A percentile compares a stretch with the other conserved stretches of the same genome.
These are phyloP conservation scores for Neurospora hispaniola DNA, from an alignment of 495 filamentous ascomycete species.

Conservation along the genomic window DNA sequence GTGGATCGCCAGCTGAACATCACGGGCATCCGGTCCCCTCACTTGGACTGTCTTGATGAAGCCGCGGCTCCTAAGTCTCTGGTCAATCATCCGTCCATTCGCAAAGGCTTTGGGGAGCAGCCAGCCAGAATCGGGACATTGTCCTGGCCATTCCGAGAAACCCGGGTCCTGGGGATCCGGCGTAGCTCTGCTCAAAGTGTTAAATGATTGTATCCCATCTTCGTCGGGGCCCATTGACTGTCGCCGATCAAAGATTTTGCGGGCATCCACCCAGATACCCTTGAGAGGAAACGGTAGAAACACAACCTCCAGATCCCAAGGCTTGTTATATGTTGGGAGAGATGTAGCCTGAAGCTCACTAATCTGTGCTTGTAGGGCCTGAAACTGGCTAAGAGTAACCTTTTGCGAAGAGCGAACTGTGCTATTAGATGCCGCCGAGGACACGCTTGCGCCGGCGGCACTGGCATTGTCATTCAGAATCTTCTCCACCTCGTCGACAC, in stretches of 20 bases:
- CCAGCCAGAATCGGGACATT: slow-evolving; percentile 38
- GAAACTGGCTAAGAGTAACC: slow-evolving; percentile 40
- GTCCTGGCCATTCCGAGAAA: slow-evolving; percentile 34
- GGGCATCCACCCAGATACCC: slow-evolving; percentile 47
- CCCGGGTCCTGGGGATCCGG: slow-evolving; percentile 32
- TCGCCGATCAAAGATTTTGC: slow-evolving; percentile 36
- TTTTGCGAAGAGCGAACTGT: slow-evolving; percentile 21
- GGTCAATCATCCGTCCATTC: slow-evolving; percentile 41
- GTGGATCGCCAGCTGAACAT: slow-evolving; percentile 49
- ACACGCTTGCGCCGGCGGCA: slow-evolving; percentile 30
- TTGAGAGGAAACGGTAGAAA: slow-evolving; percentile 57
- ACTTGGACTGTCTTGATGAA: slow-evolving; percentile 50
- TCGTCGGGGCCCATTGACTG: slow-evolving; percentile 29
- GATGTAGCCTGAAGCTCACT: slow-evolving; percentile 43
- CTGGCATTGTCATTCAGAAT: slow-evolving; percentile 37
- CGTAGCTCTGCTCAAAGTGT: slow-evolving; percentile 29
- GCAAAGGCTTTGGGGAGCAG: slow-evolving; percentile 49
- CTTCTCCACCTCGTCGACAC: slow-evolving; percentile 50
- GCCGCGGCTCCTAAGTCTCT: slow-evolving; percentile 54
- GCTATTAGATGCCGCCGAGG: slow-evolving; percentile 36
- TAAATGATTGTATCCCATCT: slow-evolving; percentile 49
- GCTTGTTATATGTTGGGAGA: slow-evolving; percentile 43
- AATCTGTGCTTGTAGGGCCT: slow-evolving; percentile 45
- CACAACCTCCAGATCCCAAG: slow-evolving; percentile 59
- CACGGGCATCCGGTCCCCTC: slow-evolving; percentile 45